phyloP scores from a whole-genome alignment of 345 rosid genomes.

The Gossypium bickii region DNA sequence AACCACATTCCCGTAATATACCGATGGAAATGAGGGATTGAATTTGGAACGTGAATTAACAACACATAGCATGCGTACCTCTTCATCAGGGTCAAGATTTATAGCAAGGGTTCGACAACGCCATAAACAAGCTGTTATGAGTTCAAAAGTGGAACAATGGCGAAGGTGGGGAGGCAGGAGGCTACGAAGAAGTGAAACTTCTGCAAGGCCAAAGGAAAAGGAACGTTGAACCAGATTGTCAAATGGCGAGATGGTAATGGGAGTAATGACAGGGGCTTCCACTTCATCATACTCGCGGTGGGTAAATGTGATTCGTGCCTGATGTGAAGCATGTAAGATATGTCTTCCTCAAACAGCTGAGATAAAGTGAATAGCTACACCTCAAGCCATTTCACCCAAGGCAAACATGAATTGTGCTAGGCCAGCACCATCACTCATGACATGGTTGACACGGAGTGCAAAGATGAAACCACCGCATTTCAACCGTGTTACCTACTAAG shows the following conservation, averaged over 20 bases:
- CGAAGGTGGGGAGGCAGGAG: constrained; percentile 18
- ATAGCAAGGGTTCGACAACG: constrained; percentile 6
- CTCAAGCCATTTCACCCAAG: background rate
- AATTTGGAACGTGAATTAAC: background rate
- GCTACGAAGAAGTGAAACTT: constrained; percentile 8
- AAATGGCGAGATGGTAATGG: background rate
- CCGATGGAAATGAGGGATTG: background rate
- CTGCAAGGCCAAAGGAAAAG: constrained; percentile 10
- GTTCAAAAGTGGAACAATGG: background rate
- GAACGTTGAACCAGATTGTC: constrained; percentile 8
- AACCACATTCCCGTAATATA: background rate
- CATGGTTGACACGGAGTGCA: too few species aligned
- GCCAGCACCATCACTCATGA: too few species aligned
- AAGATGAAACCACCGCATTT: too few species aligned
- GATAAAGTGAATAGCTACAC: background rate
- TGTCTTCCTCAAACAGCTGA: background rate
- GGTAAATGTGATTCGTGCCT: background rate
- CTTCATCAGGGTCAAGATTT: background rate
- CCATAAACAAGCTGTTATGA: constrained; percentile 9
- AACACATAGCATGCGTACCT: background rate
- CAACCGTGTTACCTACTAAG: too few species aligned
- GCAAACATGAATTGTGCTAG: too few species aligned
- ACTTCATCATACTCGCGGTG: constrained; percentile 15
- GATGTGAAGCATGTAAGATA: background rate
- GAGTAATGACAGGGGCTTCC: too few species aligned